Conservation (phyloP, 306 rosid species). For the Alnus glutinosa region DNA sequence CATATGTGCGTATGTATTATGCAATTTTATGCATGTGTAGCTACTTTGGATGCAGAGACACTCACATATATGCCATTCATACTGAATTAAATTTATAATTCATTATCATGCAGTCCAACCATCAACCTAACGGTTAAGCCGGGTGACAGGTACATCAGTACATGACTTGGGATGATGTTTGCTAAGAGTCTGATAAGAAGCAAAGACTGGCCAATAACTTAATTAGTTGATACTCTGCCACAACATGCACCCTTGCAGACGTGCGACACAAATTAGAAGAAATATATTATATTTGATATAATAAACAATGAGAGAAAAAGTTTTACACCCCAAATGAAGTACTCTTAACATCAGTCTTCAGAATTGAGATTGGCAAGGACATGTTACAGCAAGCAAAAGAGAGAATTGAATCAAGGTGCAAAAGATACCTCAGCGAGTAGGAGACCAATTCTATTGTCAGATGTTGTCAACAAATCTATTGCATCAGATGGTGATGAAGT, state of each 20-base stretch:
- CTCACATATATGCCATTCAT: not conserved
- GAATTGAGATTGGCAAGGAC: constrained; percentile 11
- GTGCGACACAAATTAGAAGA: too few species aligned
- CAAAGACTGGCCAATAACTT: not conserved
- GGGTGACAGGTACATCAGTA: not conserved
- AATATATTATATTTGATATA: too few species aligned
- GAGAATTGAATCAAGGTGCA: constrained; percentile 6
- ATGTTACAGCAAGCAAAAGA: not conserved
- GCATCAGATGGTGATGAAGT: constrained; percentile 74
- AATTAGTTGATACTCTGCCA: not conserved
- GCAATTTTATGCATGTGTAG: not conserved
- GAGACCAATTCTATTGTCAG: constrained; percentile 87
- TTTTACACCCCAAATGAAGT: not conserved
- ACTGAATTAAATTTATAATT: not conserved
- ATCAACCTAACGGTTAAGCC: not conserved
- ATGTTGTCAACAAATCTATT: constrained; percentile 72
- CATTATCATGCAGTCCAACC: not conserved
- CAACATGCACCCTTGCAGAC: not conserved
- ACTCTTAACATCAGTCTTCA: not conserved
- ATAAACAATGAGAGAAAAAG: not conserved
- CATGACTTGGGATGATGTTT: not conserved
- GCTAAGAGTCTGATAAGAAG: not conserved
- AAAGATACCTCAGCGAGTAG: constrained; percentile 84
- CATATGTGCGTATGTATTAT: too few species aligned
- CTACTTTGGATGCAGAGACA: not conserved